Evolutionary conservation across 495 filamentous ascomycete genomes (phyloP), one percentile per base, ranked within the genome.

Genomic region (Terfezia claveryi): DNA sequence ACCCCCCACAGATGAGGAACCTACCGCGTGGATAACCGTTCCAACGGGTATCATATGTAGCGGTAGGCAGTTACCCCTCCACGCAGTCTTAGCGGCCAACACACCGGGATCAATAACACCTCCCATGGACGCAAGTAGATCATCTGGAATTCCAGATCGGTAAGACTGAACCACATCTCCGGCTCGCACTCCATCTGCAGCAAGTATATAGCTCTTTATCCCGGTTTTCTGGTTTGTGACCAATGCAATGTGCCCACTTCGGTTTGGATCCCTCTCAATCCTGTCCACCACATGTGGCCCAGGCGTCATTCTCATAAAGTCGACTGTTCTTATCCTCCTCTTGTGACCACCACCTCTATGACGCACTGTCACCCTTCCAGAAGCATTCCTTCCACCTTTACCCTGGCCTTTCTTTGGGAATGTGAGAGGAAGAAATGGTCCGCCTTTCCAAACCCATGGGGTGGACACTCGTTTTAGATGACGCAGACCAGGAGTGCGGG

Each of bases 251-350:
- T 98, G 91, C 4, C 88, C 88, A 62, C 76, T 91, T 36, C 91
- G 83, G 51, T 85, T 85, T 1, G 91, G 91, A 61, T 98, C 91
- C 64, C 94, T 83, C 69, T 98, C 91, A 64, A 98, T 95, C 55
- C 91, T 77, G 61, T 94, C 87, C 55, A 98, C 87, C 3, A 76
- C 66, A 59, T 95, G 91, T 49, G 80, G 80, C 8, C 92, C 91
- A 0, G 87, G 74, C 8, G 68, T 73, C 67, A 71, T 74, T 12
- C 91, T 81, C 57, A 76, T 66, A 64, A 92, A 96, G 69, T 98
- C 91, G 38, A 98, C 77, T 0, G 77, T 91, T 12, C 91, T 74
- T 64, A 98, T 94, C 60, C 91, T 78, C 62, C 91, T 74, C 73
- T 93, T 93, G 54, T 80, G 77, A 56, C 91, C 91, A 65, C 86